A percentile compares a stretch with the other conserved stretches of the same genome.
Conservation (phyloP, 768 basidiomycete species). For the Filobasidium floriforme region DNA sequence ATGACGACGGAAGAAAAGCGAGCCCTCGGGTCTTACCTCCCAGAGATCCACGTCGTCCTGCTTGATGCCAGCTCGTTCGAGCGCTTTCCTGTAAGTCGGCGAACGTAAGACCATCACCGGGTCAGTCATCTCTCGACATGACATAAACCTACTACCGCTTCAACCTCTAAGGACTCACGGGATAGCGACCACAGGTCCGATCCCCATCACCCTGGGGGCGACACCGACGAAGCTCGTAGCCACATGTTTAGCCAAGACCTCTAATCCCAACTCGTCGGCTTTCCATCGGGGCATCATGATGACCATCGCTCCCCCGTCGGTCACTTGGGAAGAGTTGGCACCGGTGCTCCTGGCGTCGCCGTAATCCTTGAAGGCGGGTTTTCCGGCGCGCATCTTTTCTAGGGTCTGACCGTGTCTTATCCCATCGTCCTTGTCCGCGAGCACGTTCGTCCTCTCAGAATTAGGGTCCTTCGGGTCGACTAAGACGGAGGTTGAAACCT, state of each 20-base stretch:
- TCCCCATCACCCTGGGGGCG: slow-evolving; percentile 75
- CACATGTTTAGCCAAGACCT: slow-evolving; percentile 68
- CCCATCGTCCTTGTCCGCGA: slow-evolving; percentile 65
- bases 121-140: too few relatives aligned
- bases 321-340: slow-evolving; percentile 77
- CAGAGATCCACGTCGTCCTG: slow-evolving; percentile 67
- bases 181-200: slow-evolving; percentile 22
- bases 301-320: slow-evolving; percentile 74
- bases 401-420: slow-evolving; percentile 66
- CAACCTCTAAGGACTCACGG: slow-evolving; percentile 21
- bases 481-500: slow-evolving; percentile 26
- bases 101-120: too few relatives aligned
- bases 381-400: slow-evolving; percentile 58
- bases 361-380: slow-evolving; percentile 76
- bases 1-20: too few relatives aligned
- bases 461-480: slow-evolving; percentile 23
- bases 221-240: slow-evolving; percentile 60
- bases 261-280: slow-evolving; percentile 66
- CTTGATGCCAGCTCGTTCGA: slow-evolving; percentile 58
- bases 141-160: too few relatives aligned
- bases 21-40: slow-evolving; percentile 52
- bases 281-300: slow-evolving; percentile 71
- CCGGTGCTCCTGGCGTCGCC: slow-evolving; percentile 65
- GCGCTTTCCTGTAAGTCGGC: slow-evolving; percentile 60
- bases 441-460: slow-evolving; percentile 46